Base-by-base conservation (phyloP, 1,284 basidiomycete genomes). In the Ceratobasidium sp. region DNA sequence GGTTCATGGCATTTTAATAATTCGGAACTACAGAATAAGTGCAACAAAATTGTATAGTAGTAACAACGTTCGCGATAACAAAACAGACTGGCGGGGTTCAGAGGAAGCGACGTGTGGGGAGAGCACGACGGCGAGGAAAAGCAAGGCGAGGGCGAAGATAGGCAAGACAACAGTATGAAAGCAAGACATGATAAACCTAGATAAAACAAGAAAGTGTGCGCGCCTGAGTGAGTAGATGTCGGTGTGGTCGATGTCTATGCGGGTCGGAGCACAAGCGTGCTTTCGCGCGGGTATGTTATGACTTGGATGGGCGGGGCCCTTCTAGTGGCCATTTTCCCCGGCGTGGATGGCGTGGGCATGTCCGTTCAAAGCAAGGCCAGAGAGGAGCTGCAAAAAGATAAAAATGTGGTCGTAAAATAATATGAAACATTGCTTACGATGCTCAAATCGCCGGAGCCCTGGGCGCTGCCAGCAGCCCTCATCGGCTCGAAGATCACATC, bases 11-110 rank as follows among this genome's bases (percentile, higher is more conserved):
- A 65, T 65, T 65, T 59, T 61, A 59, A 42, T 33, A 52, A 64
- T 65, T 33, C 28, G 17, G 71, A 50, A 61, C 57, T 50, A 66
- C 73, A 76, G 73, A 76, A 76, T 76, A 50, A 76, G 42, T 76
- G 73, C 73, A 76, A 76, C 73, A 76, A 76, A 76, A 56, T 76
- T 76, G 73, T 76, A 75, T 52, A 59, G 54, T 76, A 76, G 73
- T 26, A 59, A 20, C 28, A 40, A 57, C 13, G 2, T 44, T 6
- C 4, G 38, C 68, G 68, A 71, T 46, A 57, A 26, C 54, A 44
- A 28, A 71, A 71, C 20, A 59, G 12, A 40, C 48, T 26, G 33
- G 26, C 46, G 40, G 50, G 15, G 12, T 70, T 54, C 50, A 59
- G 61, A 52, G 20, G 54, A 44, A 7, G 33, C 20, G 48, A 15